Conservation (phyloP, 164 flowering plant genomes). For the Chloranthus sessilifolius region DNA sequence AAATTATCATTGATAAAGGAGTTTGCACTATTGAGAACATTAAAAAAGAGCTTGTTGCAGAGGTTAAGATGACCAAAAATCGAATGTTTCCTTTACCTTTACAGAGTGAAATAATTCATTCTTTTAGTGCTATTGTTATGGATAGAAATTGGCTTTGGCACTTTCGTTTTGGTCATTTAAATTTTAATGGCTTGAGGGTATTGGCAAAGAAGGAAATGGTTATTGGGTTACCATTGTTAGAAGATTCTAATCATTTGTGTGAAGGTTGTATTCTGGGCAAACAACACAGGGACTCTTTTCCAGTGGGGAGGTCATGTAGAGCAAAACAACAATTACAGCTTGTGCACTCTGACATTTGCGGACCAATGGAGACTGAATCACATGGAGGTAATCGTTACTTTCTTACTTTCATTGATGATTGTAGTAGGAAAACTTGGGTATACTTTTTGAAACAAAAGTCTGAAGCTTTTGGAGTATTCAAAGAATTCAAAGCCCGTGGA, state of each 20-base stretch:
- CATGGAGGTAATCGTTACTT: neutral
- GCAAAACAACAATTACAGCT: neutral
- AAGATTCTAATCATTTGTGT: neutral
- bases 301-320: neutral
- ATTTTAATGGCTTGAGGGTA: conserved; percentile 1
- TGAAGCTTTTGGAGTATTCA: neutral
- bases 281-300: neutral
- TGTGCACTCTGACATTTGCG: neutral
- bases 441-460: neutral
- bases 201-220: neutral
- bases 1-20: neutral
- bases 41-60: neutral
- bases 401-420: neutral
- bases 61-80: neutral
- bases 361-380: neutral
- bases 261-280: neutral
- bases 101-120: neutral
- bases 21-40: neutral
- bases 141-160: neutral
- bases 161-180: neutral
- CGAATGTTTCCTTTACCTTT: neutral
- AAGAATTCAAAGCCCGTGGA: neutral
- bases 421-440: neutral
- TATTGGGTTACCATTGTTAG: neutral
- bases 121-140: neutral